A percentile compares a stretch with the other conserved stretches of the same genome.
Evolutionary conservation across 225 moss, liverwort and hornwort genomes (phyloP).

Genomic region (Thuidium tamariscinum): DNA sequence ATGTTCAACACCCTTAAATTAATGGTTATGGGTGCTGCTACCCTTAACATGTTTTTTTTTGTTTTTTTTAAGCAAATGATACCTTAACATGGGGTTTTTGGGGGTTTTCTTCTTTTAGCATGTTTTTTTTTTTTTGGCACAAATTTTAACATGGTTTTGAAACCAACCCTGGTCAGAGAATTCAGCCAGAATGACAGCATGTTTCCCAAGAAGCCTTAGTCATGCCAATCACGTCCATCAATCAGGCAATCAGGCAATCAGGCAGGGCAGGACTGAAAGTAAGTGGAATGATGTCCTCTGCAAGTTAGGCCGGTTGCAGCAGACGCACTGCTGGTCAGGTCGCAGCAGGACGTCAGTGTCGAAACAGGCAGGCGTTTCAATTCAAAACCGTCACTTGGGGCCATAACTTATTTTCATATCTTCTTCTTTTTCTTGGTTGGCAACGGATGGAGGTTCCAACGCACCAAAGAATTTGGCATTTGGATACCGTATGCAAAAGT

Average conservation of each 20-base stretch:
- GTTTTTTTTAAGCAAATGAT: no score
- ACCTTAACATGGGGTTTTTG: no score
- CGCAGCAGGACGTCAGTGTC: background rate
- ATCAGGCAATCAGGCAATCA: background rate
- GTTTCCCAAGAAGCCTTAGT: background rate
- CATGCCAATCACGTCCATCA: background rate
- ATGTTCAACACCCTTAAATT: no score
- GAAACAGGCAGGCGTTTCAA: background rate
- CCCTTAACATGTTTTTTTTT: no score
- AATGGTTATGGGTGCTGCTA: no score
- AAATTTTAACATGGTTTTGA: background rate
- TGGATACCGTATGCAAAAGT: background rate
- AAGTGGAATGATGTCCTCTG: background rate
- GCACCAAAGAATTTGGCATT: background rate
- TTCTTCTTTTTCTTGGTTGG: no score
- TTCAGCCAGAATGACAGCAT: background rate
- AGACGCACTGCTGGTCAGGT: background rate
- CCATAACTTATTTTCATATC: background rate
- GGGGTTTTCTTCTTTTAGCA: no score
- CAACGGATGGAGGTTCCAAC: background rate
- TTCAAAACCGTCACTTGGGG: background rate
- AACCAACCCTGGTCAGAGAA: background rate
- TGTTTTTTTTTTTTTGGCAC: no score
- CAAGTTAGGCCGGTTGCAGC: background rate
- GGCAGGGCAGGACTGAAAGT: background rate